phyloP scores from a whole-genome alignment of 1,139 yeast species.

The Dujonia santamariae region DNA sequence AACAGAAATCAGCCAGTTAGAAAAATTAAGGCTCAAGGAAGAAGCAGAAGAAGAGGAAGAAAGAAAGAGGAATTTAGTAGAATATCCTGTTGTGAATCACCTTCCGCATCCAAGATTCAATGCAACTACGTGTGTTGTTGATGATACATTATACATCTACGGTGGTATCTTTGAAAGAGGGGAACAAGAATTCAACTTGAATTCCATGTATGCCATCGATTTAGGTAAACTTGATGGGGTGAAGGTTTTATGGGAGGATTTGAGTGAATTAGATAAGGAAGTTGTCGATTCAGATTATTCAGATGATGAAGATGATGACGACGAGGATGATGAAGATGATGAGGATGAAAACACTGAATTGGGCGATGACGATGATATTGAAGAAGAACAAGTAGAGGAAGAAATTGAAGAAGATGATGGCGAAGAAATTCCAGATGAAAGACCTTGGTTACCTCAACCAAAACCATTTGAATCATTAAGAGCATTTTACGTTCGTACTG shows the following conservation, averaged over 20 bases:
- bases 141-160: constrained; percentile 78
- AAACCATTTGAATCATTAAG: constrained; percentile 88
- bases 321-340: constrained; percentile 60
- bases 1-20: constrained; percentile 1
- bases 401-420: constrained; percentile 62
- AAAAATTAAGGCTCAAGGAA: constrained; percentile 13
- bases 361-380: constrained; percentile 45
- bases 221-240: constrained; percentile 86
- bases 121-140: constrained; percentile 80
- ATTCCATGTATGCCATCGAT: constrained; percentile 83
- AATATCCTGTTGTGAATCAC: constrained; percentile 56
- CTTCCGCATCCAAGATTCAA: constrained; percentile 91
- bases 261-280: constrained; percentile 36
- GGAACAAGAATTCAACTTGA: constrained; percentile 79
- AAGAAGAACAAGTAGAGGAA: constrained; percentile 53
- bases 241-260: constrained; percentile 86
- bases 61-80: constrained; percentile 20
- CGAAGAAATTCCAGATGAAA: constrained; percentile 78
- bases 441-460: constrained; percentile 98
- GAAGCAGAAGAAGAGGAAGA: constrained; percentile 30
- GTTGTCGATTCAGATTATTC: constrained; percentile 38
- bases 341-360: constrained; percentile 58
- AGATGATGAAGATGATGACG: constrained; percentile 50
- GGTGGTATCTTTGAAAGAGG: constrained; percentile 92
- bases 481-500: constrained; percentile 81